Base-by-base conservation (phyloP, 805 yeast species). In the Pichia manshurica region DNA sequence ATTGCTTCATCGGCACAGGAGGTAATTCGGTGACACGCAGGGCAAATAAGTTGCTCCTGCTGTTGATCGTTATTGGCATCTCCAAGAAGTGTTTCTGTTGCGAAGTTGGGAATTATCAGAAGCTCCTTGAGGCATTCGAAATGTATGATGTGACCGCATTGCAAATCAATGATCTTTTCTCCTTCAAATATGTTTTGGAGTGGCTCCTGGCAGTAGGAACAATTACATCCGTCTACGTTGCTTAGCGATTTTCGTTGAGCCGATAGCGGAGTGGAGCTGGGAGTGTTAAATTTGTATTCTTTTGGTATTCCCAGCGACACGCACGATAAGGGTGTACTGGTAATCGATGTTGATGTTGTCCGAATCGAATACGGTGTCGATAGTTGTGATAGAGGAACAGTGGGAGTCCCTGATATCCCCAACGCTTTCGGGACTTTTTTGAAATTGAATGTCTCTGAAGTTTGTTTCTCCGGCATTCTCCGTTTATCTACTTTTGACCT, bases 201-300 rank as follows among this genome's bases (percentile, higher is more conserved):
- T 4, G 67, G 60, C 48, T 75, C 79, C 13, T 66, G 65, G 56
- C 81, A 77, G 35, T 74, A 63, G 13, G 70, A 65, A 53, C 81
- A 76, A 3, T 17, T 42, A n/a, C 16, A 15, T 5, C 16, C 10
- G 17, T 47, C n/a, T 17, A 22, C 12, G 10, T 31, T 22, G n/a
- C 12, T 31, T 10, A 13, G 17, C 9, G 28, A 22, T 13, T 32
- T 38, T 4, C 17, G 21, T 38, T 16, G 42, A 16, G 16, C 3
- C 10, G 38, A 19, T 13, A 15, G 12, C 6, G 44, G 40, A 25
- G 37, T 19, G 17, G n/a, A 9, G 16, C 23, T 19, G 13, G 15
- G 9, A 8, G 25, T n/a, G 20, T 25, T 20, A 15, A 8, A n/a
- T 13, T 32, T 38, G n/a, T 7, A 33, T 19, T 43, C 17, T 25